Evolutionary conservation across 805 yeast species (phyloP), one percentile per base, ranked within the genome.

Genomic region (Yarrowia keelungensis): DNA sequence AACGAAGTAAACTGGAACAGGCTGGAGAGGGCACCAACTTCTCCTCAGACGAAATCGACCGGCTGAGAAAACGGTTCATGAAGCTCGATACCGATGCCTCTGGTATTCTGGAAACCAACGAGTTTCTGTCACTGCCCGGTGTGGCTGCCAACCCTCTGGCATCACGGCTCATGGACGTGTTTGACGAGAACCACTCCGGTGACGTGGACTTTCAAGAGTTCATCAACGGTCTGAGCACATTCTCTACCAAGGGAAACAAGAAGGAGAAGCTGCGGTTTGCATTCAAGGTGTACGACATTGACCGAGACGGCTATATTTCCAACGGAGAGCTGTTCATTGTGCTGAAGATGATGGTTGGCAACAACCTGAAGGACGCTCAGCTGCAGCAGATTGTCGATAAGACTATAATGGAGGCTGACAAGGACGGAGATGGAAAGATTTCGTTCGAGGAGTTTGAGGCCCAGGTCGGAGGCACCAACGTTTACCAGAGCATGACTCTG

Each of bases 361-460:
- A 87, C 73, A 92, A 95, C 75, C 80, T 96, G 69, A 89, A 87
- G 71, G 97, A 91, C 70, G 87, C 86, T 36, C 97, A 95, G 75
- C 83, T 95, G 69, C 99, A 95, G 77, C 98, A 96, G 78, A 86
- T 95, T 67, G 98, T 94, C n/a, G 98, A 95, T 77, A 88, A 96
- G 78, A 92, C 99, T 0, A 92, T 96, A 72, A 86, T 92, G 87
- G 98, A 94, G 77, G 93, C 92, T 65, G 98, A 93, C 75, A 74
- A 77, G 38, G 97, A 93, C 74, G 93, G 94, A 1, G 97, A 92
- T 75, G 97, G 97, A 0, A 86, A 84, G 73, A 80, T 95, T 70
- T 88, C 89, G 70, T 95, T 92, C 76, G 92, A 86, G 45, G 99
- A 95, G 82, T 95, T 95, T 78, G 86, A 86, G 72, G 83, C 82